Evolutionary conservation across 1,139 yeast species (phyloP).

Genomic region (Martiniozyma asiatica): DNA sequence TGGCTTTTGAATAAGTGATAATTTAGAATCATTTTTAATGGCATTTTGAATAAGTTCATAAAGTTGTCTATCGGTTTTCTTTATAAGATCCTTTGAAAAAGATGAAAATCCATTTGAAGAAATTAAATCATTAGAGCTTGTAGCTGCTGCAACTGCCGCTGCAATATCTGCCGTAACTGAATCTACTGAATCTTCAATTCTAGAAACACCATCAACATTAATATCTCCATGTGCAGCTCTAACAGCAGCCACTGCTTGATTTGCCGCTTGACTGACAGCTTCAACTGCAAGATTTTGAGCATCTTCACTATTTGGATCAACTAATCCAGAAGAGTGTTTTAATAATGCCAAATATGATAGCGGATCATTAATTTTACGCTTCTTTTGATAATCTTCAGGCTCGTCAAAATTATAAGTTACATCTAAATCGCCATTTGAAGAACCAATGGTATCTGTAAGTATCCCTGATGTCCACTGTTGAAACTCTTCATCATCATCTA

Average conservation of each 20-base stretch:
- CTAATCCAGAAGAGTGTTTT: constrained; percentile 15
- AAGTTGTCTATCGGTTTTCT: constrained; percentile 3
- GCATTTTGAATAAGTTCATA: constrained; percentile 4
- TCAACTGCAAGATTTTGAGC: constrained; percentile 22
- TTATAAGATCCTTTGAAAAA: background rate
- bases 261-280: constrained; percentile 19
- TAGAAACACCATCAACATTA: constrained; percentile 1
- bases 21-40: constrained; percentile 2
- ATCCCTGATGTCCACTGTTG: constrained; percentile 43
- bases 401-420: constrained; percentile 11
- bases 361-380: constrained; percentile 14
- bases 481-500: constrained; percentile 32
- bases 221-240: constrained; percentile 4
- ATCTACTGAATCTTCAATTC: constrained; percentile 1
- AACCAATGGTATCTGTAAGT: constrained; percentile 29
- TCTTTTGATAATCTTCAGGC: constrained; percentile 5
- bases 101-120: too few relatives aligned
- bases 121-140: constrained; percentile 1
- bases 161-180: constrained; percentile 7
- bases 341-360: too few relatives aligned
- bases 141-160: constrained; percentile 12
- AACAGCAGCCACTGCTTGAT: constrained; percentile 17
- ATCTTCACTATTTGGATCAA: constrained; percentile 36
- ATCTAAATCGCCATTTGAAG: constrained; percentile 5
- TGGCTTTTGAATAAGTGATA: background rate